Percentiles rank a stretch among this genome's conserved stretches.
Conservation (phyloP, 108 stramenopile genomes). For the Conticribra guillardii region DNA sequence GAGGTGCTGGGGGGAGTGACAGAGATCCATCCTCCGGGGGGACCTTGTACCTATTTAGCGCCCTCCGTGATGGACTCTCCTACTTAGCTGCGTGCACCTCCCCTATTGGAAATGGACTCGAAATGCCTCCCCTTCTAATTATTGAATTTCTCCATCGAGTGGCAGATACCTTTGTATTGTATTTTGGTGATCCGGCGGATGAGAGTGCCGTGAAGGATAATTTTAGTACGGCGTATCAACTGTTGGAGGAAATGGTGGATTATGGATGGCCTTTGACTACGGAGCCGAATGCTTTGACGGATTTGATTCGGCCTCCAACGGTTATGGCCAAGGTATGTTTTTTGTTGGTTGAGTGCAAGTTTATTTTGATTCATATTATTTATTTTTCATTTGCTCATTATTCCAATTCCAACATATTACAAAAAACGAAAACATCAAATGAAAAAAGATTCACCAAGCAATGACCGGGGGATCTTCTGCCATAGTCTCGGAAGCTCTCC, state of each 20-base stretch:
- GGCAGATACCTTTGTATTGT: constrained; percentile 92
- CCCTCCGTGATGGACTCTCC: constrained; percentile 89
- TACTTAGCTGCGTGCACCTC: constrained; percentile 88
- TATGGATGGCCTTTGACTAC: constrained; percentile 98
- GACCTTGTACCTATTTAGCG: constrained; percentile 63
- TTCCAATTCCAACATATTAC: constrained; percentile 6
- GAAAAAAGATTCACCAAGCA: constrained; percentile 50
- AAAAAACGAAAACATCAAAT: constrained; percentile 19
- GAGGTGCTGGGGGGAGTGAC: constrained; percentile 10
- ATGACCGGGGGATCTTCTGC: constrained; percentile 58
- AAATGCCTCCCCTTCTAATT: constrained; percentile 91
- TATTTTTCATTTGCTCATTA: no score
- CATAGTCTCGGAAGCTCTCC: constrained; percentile 76
- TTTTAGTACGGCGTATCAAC: constrained; percentile 96
- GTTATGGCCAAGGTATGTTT: constrained; percentile 79
- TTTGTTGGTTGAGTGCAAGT: neutral
- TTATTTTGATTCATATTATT: neutral
- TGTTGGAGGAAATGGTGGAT: constrained; percentile 99
- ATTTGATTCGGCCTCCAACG: constrained; percentile 94
- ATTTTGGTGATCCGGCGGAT: constrained; percentile 94
- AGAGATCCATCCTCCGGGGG: constrained; percentile 30
- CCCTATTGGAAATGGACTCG: constrained; percentile 38
- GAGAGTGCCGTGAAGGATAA: constrained; percentile 96
- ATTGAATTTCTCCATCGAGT: constrained; percentile 97
- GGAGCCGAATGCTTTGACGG: constrained; percentile 97